Evolutionary conservation across 805 yeast genomes (phyloP), one percentile per base, ranked within the genome.

Genomic region (Maudiozyma saulgeensis): DNA sequence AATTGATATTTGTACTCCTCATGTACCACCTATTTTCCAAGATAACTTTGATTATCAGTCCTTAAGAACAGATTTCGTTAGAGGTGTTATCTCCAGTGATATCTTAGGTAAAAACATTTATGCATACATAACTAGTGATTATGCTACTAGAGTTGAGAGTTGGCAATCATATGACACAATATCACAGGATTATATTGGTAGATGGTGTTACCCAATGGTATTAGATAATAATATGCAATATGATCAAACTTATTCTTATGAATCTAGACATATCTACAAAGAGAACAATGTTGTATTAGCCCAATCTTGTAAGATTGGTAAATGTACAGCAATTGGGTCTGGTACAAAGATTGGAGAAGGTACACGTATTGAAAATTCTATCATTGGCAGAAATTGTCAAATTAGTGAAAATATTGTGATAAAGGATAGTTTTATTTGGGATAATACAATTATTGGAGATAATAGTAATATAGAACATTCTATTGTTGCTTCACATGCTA

Each of bases 41-140:
- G 99, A 93, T 61, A 91, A 93, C 66, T 93, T 93, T 60, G 99
- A 93, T 69, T 93, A 90, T 66, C 96, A 91, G 66, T 72, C 79
- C 47, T 72, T 91, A 53, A 78, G 99, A 66, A 74, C 78, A 35
- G 98, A 93, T 68, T 93, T 91, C 62, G 86, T 91, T 31, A 84
- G 80, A 57, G 97, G 98, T 48, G 93, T 91, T 25, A 73, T 93
- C 51, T 83, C 93, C 15, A 84, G 95, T 46, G 99, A 93, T 67
- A 76, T 93, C 57, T 72, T 93, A 57, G 90, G 89, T 55, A 91
- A 93, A 64, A 85, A 90, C 49, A 86, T 93, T 31, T 91, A 91
- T 66, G 88, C 96, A 0, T 89, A 87, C 61, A 79, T 90, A 43
- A 78, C 93, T 18, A 82, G 80, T 48, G 82, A 84, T 51, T 90